Conservation (phyloP, 306 rosid genomes). For the Alnus glutinosa region DNA sequence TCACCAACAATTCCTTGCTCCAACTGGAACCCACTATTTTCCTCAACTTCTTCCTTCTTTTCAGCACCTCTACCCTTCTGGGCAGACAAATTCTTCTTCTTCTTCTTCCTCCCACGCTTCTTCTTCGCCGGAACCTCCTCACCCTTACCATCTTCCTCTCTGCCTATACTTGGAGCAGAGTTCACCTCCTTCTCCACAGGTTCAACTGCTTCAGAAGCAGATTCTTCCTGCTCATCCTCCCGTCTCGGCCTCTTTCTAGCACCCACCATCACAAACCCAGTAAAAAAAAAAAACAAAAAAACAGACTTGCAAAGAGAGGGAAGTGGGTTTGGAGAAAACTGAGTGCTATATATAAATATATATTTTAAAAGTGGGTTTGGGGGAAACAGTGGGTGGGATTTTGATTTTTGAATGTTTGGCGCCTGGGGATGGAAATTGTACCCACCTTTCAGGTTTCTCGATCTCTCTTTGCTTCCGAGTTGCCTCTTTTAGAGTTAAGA, state of each 20-base stretch:
- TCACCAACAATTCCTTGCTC: neutral
- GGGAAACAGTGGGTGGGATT: neutral
- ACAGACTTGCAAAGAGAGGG: neutral
- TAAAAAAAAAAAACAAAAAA: too few relatives aligned
- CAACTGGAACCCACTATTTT: neutral
- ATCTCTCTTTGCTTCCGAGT: too few relatives aligned
- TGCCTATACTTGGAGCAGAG: neutral
- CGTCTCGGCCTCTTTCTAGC: neutral
- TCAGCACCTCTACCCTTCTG: neutral
- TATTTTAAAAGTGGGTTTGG: neutral
- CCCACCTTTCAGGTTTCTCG: too few relatives aligned
- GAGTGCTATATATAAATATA: neutral
- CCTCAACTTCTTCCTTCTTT: neutral
- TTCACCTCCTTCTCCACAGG: neutral
- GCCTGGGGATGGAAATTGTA: neutral
- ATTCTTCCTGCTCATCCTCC: neutral
- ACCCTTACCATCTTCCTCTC: neutral
- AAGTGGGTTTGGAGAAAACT: neutral
- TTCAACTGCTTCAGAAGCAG: neutral
- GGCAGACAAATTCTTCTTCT: neutral
- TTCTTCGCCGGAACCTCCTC: neutral
- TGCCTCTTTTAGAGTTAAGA: too few relatives aligned
- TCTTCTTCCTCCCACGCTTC: slow-evolving; percentile 19
- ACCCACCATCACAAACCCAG: neutral
- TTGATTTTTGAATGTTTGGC: neutral